phyloP scores from a whole-genome alignment of 768 basidiomycete species.

The Boletus barrowsii region DNA sequence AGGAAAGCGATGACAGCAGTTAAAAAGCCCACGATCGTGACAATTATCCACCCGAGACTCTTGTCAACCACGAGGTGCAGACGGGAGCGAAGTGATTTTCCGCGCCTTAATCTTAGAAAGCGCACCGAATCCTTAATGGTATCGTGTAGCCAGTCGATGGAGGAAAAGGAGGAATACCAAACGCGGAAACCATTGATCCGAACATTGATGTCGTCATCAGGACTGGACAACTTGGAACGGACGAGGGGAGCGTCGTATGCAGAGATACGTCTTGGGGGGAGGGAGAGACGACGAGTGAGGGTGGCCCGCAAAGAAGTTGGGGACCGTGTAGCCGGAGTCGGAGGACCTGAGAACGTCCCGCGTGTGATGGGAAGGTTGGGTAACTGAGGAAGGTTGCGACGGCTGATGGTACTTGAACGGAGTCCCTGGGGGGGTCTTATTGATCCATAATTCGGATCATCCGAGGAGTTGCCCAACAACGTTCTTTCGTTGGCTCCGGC shows the following conservation, averaged over 20 bases:
- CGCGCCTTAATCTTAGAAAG: slow-evolving; percentile 65
- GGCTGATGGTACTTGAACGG: slow-evolving; percentile 30
- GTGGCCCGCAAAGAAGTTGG: slow-evolving; percentile 33
- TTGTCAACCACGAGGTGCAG: slow-evolving; percentile 67
- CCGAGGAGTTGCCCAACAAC: slow-evolving; percentile 30
- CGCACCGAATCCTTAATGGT: slow-evolving; percentile 90
- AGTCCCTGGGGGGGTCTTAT: slow-evolving; percentile 30
- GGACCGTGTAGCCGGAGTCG: slow-evolving; percentile 31
- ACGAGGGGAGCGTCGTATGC: slow-evolving; percentile 59
- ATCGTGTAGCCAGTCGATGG: slow-evolving; percentile 96
- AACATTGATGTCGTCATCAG: slow-evolving; percentile 50
- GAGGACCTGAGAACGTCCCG: slow-evolving; percentile 36
- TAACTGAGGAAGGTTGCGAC: slow-evolving; percentile 38
- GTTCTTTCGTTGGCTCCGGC: slow-evolving; percentile 33
- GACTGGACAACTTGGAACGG: slow-evolving; percentile 31
- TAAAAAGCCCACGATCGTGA: slow-evolving; percentile 82
- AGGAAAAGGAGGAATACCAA: slow-evolving; percentile 82
- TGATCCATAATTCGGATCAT: slow-evolving; percentile 54
- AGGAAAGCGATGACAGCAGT: slow-evolving; percentile 85
- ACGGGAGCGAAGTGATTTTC: slow-evolving; percentile 67
- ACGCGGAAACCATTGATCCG: slow-evolving; percentile 86
- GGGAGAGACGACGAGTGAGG: slow-evolving; percentile 37
- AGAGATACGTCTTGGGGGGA: slow-evolving; percentile 60
- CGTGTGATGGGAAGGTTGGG: slow-evolving; percentile 32
- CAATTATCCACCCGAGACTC: slow-evolving; percentile 84